A percentile compares a stretch with the other conserved stretches of the same genome.
phyloP scores from a whole-genome alignment of 2,329 filamentous ascomycete species.

The Colletotrichum gloeosporioides region DNA sequence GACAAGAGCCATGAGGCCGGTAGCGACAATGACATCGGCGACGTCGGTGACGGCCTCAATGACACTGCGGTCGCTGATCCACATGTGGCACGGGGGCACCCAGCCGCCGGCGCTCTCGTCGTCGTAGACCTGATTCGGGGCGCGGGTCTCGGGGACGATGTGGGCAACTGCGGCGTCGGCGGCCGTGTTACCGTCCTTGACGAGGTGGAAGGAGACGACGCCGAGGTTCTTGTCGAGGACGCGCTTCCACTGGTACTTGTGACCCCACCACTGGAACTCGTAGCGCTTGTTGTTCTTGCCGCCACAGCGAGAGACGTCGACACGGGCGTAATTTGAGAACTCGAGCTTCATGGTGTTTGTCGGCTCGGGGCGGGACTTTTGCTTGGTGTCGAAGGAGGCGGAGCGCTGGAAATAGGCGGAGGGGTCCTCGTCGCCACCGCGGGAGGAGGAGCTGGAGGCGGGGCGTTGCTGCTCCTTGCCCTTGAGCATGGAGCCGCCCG shows the following conservation, averaged over 20 bases:
- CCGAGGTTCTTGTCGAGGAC: slow-evolving; percentile 71
- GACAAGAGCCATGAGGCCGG: slow-evolving; percentile 86
- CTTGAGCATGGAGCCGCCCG: slow-evolving; percentile 34
- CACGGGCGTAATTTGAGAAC: slow-evolving; percentile 96
- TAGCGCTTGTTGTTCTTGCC: slow-evolving; percentile 75
- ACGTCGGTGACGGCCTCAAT: slow-evolving; percentile 77
- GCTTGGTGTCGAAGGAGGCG: slow-evolving; percentile 35
- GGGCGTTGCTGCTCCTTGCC: slow-evolving; percentile 33
- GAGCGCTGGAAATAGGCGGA: slow-evolving; percentile 29
- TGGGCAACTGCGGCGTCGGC: slow-evolving; percentile 69
- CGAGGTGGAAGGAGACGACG: slow-evolving; percentile 79
- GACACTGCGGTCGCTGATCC: slow-evolving; percentile 79
- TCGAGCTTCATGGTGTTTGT: slow-evolving; percentile 88
- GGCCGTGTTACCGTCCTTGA: slow-evolving; percentile 66
- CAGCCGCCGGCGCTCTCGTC: slow-evolving; percentile 84
- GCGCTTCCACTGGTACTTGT: slow-evolving; percentile 83
- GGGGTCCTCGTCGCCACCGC: slow-evolving; percentile 36
- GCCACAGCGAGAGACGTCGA: slow-evolving; percentile 78
- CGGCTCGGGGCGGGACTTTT: slow-evolving; percentile 50
- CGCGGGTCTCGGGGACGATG: slow-evolving; percentile 81
- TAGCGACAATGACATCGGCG: slow-evolving; percentile 87
- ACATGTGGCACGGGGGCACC: slow-evolving; percentile 90
- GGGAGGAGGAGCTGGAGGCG: slow-evolving; percentile 39
- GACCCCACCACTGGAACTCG: slow-evolving; percentile 93
- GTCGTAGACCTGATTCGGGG: slow-evolving; percentile 70